Base-by-base conservation (phyloP, 1,284 basidiomycete genomes). In the Cutaneotrichosporon sp. region DNA sequence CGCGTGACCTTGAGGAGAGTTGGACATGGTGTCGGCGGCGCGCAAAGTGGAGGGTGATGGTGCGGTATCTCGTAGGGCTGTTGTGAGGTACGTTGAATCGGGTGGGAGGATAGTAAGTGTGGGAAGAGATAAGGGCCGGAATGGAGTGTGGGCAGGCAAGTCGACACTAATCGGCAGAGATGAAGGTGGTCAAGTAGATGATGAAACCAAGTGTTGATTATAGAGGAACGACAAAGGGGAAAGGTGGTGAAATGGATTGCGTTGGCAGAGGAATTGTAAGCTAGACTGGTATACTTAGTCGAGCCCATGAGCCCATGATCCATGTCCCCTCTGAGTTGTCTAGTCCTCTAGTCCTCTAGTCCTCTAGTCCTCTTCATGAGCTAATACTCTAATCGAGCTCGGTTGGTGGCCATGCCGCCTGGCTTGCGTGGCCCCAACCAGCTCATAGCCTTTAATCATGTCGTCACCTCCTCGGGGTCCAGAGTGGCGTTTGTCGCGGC, bases 21-120 rank as follows among this genome's bases (percentile, higher is more conserved):
- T 55, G 34, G 60, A 50, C 55, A 62, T 56, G 60, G 14, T 18
- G 60, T n/a, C 16, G 51, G 30, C 31, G 30, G 42, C 42, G 42
- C 42, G 42, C 18, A 18, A 46, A 46, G 18, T n/a, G 42, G 42
- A 46, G 16, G 42, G 38, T 40, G 38, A 40, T 16, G 38, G 3
- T 13, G 42, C 42, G 18, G 7, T 46, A 46, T 9, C 42, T 46
- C 42, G 8, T 7, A 5, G 42, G 18, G 42, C n/a, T 46, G 42
- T 46, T 8, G 1, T 7, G 16, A n/a, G 42, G 42, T 46, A 6
- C 42, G 42, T n/a, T 18, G 42, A 7, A 5, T 16, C 18, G 42
- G 42, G 42, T 8, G 7, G 42, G 42, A 5, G 13, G 38, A 40
- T 40, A 14, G 9, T 11, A 40, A 5, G 40, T 13, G 40, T 42